Base-by-base conservation (phyloP, 2,329 filamentous ascomycete genomes). In the Verticillium longisporum region DNA sequence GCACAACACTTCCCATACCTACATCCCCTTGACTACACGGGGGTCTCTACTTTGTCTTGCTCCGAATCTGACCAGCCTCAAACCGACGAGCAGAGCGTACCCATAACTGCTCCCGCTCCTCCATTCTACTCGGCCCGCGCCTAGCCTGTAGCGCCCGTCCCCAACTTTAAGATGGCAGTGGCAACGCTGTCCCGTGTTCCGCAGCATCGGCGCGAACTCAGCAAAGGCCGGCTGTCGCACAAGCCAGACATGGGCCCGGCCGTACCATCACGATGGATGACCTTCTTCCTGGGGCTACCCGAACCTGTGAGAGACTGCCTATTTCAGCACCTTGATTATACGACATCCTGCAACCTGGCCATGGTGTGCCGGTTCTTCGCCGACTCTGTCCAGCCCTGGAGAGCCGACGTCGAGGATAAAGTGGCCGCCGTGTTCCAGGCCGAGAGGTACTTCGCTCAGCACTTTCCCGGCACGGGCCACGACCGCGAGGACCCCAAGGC, bases 361-460 rank as follows among this genome's bases (percentile, higher is more conserved):
- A 53, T 53, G 45, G 45, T 53, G 21, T 53, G 15, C 18, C 10
- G 9, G 3, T 53, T 53, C 18, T 53, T 53, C 18, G 45, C 18
- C 45, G 45, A 53, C 9, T 21, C 45, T 10, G 11, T 53, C n/a
- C 6, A 31, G 45, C 45, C 45, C 2, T 53, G 45, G 45, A 21
- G 21, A 26, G 73, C 75, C n/a, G 66, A 70, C 31, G 61, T 69
- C 5, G 50, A 60, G 18, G 75, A 77, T 66, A 77, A 75, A 65
- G 70, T 75, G 58, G 66, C 74, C 55, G 77, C 77, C 56, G 72
- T 78, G 64, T 75, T 77, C 74, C 70, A 69, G 36, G 75, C 75
- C 2, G 75, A 73, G 60, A 77, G 74, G 53, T 71, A 75, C 67
- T 78, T 77, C 61, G 67, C 71, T 1, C 74, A 76, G 33, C 75